Base-by-base conservation (phyloP, 2,329 filamentous ascomycete genomes). In the Pyrenochaeta sp. region DNA sequence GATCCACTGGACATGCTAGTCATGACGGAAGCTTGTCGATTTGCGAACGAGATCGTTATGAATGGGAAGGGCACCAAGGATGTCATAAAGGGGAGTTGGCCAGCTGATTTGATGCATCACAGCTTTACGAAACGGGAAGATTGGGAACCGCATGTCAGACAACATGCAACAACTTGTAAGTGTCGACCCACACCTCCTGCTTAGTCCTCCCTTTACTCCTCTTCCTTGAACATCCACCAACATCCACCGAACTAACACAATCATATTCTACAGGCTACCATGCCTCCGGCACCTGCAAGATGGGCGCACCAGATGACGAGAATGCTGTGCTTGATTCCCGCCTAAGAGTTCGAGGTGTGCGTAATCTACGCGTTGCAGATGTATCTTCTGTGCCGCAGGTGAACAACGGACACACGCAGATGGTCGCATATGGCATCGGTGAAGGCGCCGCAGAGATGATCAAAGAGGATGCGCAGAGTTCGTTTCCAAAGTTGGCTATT, bases 31-130 rank as follows among this genome's bases (percentile, higher is more conserved):
- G 87, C 83, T 0, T 88, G 85, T 45, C 79, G 80, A 1, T 84
- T 84, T 46, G 85, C 80, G 0, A 88, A 89, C 61, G 86, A 89
- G 71, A 84, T 89, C 59, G 80, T 88, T 27, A 84, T 82, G 70
- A 76, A 84, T 15, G 87, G 86, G 0, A 77, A 78, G 1, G 86
- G 84, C 0, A 89, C 87, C 0, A 86, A 82, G 71, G 81, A 84
- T 52, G 77, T 89, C 5, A 80, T 88, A 12, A 86, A 86, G 65
- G 86, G 86, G 0, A 82, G 84, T 10, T 89, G 87, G 86, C 87
- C 87, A 0, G 64, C 75, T 13, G 77, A 81, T 30, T 67, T 82
- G 43, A 79, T 68, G 1, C 86, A 89, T 61, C 84, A 88, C 71
- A 73, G 71, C 48, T 81, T 82, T 67, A 85, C 77, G 52, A 82